These are phyloP conservation scores for Yamadazyma ubonensis DNA, from an alignment of 805 yeast genomes.

Conservation along the genomic window DNA sequence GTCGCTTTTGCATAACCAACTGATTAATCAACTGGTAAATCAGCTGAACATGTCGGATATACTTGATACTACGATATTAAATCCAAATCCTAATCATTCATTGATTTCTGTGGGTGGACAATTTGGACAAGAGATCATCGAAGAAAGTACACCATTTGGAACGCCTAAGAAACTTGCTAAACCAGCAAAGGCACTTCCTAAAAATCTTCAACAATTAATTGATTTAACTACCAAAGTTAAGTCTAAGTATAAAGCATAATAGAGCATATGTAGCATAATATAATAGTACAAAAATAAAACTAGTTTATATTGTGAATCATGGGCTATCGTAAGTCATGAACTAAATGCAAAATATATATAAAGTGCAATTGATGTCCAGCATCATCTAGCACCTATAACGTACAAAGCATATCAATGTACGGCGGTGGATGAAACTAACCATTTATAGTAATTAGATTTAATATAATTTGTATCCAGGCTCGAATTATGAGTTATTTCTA, in stretches of 20 bases:
- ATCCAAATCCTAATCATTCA: constrained; percentile 1
- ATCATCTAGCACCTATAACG: not conserved
- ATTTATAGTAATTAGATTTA: constrained; percentile 24
- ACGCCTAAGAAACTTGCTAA: constrained; percentile 23
- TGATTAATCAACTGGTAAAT: constrained; percentile 3
- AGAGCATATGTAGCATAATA: not conserved
- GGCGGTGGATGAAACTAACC: constrained; percentile 21
- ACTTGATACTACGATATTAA: constrained; percentile 4
- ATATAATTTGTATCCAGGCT: constrained; percentile 4
- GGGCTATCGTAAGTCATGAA: constrained; percentile 5
- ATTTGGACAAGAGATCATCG: constrained; percentile 36
- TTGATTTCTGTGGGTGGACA: constrained; percentile 33
- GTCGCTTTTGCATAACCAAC: constrained; percentile 1
- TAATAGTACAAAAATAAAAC: not conserved
- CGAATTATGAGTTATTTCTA: not conserved
- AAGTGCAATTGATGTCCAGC: constrained; percentile 2
- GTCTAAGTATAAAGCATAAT: constrained; percentile 11
- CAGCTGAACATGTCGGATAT: constrained; percentile 3
- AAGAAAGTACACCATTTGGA: constrained; percentile 37
- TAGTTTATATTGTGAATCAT: not conserved
- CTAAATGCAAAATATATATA: constrained; percentile 3
- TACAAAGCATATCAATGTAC: constrained; percentile 1
- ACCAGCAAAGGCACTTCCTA: constrained; percentile 13
- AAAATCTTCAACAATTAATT: constrained; percentile 13
- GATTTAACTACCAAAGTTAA: constrained; percentile 16